Conservation (phyloP, 305 asterid genomes). For the Fraxinus platypoda region DNA sequence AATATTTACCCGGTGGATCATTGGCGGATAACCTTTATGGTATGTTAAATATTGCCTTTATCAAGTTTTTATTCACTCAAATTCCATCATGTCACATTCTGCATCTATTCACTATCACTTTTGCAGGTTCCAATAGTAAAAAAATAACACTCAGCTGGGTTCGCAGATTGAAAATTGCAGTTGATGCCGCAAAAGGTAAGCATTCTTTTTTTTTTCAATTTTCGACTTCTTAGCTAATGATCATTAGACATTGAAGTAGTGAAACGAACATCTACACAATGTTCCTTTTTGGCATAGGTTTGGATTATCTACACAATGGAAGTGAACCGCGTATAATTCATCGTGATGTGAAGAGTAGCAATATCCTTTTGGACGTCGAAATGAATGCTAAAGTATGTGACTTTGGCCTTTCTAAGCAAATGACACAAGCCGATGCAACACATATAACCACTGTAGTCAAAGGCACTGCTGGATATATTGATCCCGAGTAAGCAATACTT, state of each 20-base stretch:
- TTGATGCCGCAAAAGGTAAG: constrained; percentile 92
- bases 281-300: constrained; percentile 31
- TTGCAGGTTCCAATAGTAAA: constrained; percentile 69
- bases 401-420: constrained; percentile 90
- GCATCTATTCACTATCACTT: constrained; percentile 6
- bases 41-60: constrained; percentile 15
- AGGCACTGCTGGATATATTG: constrained; percentile 97
- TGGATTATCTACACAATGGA: constrained; percentile 87
- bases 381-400: constrained; percentile 93
- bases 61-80: neutral
- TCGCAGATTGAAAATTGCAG: constrained; percentile 82
- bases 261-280: neutral
- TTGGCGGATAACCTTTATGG: constrained; percentile 86
- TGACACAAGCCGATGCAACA: constrained; percentile 72
- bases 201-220: neutral
- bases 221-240: neutral
- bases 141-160: constrained; percentile 81
- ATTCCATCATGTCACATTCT: neutral
- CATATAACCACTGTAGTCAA: constrained; percentile 85
- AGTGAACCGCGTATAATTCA: constrained; percentile 82
- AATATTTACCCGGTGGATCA: constrained; percentile 81
- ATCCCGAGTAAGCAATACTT: constrained; percentile 69
- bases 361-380: constrained; percentile 76
- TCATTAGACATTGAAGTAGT: neutral
- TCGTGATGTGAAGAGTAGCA: constrained; percentile 90